phyloP scores from a whole-genome alignment of 2,329 filamentous ascomycete species.

The Ascochyta lentis region DNA sequence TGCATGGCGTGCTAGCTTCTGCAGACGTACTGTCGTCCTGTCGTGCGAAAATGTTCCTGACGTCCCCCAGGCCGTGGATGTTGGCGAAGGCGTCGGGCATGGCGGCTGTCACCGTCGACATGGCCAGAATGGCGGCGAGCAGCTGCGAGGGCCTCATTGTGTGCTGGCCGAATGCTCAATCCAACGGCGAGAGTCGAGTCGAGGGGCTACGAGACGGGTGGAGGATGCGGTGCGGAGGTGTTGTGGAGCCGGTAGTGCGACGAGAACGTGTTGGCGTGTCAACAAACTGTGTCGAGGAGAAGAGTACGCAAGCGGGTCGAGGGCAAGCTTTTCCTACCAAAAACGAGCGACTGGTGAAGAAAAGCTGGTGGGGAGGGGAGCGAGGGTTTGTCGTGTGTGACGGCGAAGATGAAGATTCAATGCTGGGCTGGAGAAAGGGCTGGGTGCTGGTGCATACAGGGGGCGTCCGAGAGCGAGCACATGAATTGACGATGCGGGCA shows the following conservation, averaged over 20 bases:
- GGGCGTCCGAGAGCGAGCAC: slow-evolving; percentile 12
- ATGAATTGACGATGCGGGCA: slow-evolving; percentile 17
- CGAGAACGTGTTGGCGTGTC: slow-evolving; percentile 35
- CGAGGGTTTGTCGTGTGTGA: slow-evolving; percentile 1
- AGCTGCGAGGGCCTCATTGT: slow-evolving; percentile 49
- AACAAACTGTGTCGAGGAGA: slow-evolving; percentile 28
- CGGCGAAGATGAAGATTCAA: neutral
- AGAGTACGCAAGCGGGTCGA: slow-evolving; percentile 22
- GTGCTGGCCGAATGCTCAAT: slow-evolving; percentile 11
- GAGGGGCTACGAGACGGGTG: slow-evolving; percentile 17
- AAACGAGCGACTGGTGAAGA: slow-evolving; percentile 49
- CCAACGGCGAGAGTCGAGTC: slow-evolving; percentile 5
- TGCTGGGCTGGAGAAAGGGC: slow-evolving; percentile 15
- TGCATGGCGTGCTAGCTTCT: neutral
- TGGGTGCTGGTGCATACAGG: slow-evolving; percentile 18
- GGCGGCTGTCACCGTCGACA: slow-evolving; percentile 46
- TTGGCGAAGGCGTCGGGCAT: slow-evolving; percentile 44
- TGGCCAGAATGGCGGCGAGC: slow-evolving; percentile 46
- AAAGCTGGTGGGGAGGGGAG: slow-evolving; percentile 13
- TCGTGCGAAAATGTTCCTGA: slow-evolving; percentile 40
- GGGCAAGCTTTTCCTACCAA: slow-evolving; percentile 26
- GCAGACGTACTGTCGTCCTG: slow-evolving; percentile 37
- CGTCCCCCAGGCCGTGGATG: slow-evolving; percentile 35
- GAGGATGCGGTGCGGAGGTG: slow-evolving; percentile 22
- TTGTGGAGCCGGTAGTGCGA: slow-evolving; percentile 31